phyloP scores from a whole-genome alignment of 352 stramenopile species.

The Globisporangium cystogenes region DNA sequence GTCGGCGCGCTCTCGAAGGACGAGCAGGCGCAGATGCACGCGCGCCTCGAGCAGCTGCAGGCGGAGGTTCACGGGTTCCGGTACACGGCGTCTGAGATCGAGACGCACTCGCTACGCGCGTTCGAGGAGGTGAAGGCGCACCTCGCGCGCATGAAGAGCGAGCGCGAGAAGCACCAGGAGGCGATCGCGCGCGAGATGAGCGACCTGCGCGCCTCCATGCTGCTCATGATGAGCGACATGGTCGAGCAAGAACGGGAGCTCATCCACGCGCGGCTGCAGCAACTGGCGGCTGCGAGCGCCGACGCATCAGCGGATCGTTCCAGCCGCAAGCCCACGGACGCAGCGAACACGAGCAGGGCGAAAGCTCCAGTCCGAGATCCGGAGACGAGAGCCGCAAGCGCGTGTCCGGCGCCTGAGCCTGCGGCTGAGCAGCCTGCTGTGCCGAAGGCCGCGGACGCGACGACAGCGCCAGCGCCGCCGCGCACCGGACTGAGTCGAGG shows the following conservation, averaged over 20 bases:
- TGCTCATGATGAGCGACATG: constrained; percentile 44
- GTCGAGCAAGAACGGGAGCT: constrained; percentile 46
- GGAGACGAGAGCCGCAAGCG: not conserved
- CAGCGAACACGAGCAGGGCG: not conserved
- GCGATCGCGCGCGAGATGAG: constrained; percentile 65
- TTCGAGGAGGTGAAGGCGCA: constrained; percentile 42
- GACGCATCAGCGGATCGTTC: not conserved
- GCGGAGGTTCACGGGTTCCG: constrained; percentile 45
- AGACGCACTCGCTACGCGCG: constrained; percentile 44
- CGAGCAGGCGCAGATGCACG: constrained; percentile 40
- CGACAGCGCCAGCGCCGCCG: not conserved
- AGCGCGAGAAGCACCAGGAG: constrained; percentile 53
- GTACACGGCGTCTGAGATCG: constrained; percentile 38
- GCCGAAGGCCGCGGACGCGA: not conserved
- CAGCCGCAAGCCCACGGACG: not conserved
- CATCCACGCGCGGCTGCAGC: constrained; percentile 34
- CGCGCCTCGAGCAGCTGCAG: constrained; percentile 42
- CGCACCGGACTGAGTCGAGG: constrained; percentile 3
- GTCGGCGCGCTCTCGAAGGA: constrained; percentile 21
- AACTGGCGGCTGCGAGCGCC: constrained; percentile 14
- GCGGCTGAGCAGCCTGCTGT: not conserved
- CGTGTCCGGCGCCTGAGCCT: not conserved
- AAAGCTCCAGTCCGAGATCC: not conserved
- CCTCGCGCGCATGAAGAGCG: constrained; percentile 35
- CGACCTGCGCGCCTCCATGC: constrained; percentile 41